phyloP scores from a whole-genome alignment of 495 filamentous ascomycete genomes.

The Podospora sp. region DNA sequence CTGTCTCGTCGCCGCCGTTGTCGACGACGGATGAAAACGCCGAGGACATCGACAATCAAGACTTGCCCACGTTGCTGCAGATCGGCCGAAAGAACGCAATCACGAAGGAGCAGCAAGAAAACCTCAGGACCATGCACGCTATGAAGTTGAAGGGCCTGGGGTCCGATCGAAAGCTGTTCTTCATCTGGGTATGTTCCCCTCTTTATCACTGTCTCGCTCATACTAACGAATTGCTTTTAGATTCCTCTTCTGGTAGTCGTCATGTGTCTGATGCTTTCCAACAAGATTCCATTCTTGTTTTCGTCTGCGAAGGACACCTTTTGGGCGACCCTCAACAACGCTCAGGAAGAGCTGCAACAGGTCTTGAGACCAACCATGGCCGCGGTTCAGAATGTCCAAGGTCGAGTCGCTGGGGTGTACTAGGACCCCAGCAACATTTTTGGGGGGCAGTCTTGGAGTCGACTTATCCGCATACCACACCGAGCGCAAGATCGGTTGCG shows the following conservation, averaged over 20 bases:
- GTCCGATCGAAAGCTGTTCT: slow-evolving; percentile 78
- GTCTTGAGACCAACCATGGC: not conserved
- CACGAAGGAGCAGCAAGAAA: slow-evolving; percentile 74
- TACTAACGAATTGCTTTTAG: slow-evolving; percentile 44
- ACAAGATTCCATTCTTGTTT: slow-evolving; percentile 19
- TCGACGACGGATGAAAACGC: slow-evolving; percentile 19
- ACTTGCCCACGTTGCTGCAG: slow-evolving; percentile 49
- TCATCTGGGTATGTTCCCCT: slow-evolving; percentile 70
- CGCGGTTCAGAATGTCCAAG: not conserved
- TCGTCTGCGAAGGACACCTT: slow-evolving; percentile 5
- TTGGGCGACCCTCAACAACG: not conserved
- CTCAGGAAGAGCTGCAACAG: slow-evolving; percentile 1
- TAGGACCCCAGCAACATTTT: not conserved
- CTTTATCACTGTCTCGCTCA: not conserved
- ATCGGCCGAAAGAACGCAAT: slow-evolving; percentile 55
- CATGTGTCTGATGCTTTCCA: slow-evolving; percentile 29
- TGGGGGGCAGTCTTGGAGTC: not conserved
- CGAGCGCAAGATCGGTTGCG: not conserved
- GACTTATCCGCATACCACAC: not conserved
- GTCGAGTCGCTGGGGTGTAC: not conserved
- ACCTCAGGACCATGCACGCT: slow-evolving; percentile 70
- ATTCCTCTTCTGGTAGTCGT: slow-evolving; percentile 51
- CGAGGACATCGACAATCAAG: slow-evolving; percentile 17
- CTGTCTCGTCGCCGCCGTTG: not conserved
- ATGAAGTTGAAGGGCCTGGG: slow-evolving; percentile 73